Evolutionary conservation across 2,329 filamentous ascomycete genomes (phyloP).

Genomic region (Cladophialophora exuberans): DNA sequence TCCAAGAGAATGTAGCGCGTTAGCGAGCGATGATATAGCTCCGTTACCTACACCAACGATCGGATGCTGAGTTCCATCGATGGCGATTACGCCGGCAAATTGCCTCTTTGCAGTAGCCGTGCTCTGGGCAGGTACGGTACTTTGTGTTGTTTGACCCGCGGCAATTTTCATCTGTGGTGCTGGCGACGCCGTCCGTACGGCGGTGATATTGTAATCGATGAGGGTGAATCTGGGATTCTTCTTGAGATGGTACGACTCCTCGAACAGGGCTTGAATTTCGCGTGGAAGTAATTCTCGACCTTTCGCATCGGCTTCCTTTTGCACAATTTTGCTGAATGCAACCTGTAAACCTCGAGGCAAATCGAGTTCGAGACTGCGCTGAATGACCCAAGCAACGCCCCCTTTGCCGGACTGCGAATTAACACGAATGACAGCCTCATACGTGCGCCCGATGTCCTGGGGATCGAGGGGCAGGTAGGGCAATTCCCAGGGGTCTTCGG

Average conservation of each 20-base stretch:
- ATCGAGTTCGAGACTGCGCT: slow-evolving; percentile 85
- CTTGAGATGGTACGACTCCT: slow-evolving; percentile 82
- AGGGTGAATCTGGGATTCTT: slow-evolving; percentile 83
- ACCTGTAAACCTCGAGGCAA: slow-evolving; percentile 90
- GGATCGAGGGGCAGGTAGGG: slow-evolving; percentile 94
- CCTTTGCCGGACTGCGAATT: slow-evolving; percentile 97
- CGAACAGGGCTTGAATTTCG: slow-evolving; percentile 88
- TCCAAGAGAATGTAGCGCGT: slow-evolving; percentile 76
- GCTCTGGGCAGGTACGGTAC: slow-evolving; percentile 46
- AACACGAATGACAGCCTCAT: slow-evolving; percentile 96
- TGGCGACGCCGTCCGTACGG: slow-evolving; percentile 78
- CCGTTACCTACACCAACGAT: slow-evolving; percentile 84
- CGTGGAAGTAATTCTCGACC: slow-evolving; percentile 80
- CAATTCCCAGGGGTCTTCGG: slow-evolving; percentile 76
- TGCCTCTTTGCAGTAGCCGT: slow-evolving; percentile 77
- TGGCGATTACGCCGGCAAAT: slow-evolving; percentile 81
- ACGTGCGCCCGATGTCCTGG: slow-evolving; percentile 90
- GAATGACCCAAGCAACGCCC: slow-evolving; percentile 91
- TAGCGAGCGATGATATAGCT: slow-evolving; percentile 84
- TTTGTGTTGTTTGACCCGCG: slow-evolving; percentile 52
- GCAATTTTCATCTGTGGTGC: slow-evolving; percentile 67
- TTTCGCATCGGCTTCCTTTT: slow-evolving; percentile 75
- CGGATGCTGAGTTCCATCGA: slow-evolving; percentile 78
- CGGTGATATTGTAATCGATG: slow-evolving; percentile 87
- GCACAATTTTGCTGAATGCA: slow-evolving; percentile 86